Conservation (phyloP, 192 early-diverging fungal species). For the Gonapodya prolifera region DNA sequence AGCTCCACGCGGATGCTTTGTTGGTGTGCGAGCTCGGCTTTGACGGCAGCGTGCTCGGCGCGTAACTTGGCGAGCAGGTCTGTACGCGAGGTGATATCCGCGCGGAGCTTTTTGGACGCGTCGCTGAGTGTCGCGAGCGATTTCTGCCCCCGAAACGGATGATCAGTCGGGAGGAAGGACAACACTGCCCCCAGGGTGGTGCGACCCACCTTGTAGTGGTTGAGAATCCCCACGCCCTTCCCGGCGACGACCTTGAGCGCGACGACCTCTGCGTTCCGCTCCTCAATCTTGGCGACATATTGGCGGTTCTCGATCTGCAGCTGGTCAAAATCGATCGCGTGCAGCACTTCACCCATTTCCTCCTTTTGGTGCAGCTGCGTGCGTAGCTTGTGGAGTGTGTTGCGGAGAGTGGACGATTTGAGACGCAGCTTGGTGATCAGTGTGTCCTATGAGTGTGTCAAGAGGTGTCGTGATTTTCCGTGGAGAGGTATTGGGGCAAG, state of each 20-base stretch:
- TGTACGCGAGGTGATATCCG: constrained; percentile 28
- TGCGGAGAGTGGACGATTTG: constrained; percentile 44
- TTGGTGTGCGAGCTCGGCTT: too few relatives aligned
- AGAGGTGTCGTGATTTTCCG: too few relatives aligned
- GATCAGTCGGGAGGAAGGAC: not conserved
- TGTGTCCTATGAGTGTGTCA: constrained; percentile 26
- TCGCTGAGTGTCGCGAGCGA: constrained; percentile 29
- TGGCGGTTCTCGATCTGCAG: constrained; percentile 55
- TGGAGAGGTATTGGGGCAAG: not conserved
- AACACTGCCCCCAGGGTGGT: not conserved
- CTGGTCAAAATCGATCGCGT: constrained; percentile 55
- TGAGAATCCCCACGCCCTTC: constrained; percentile 42
- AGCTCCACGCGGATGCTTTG: too few relatives aligned
- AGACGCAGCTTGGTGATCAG: constrained; percentile 46
- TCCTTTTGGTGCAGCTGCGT: constrained; percentile 54
- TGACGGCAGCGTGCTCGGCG: constrained; percentile 25
- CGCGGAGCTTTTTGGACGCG: constrained; percentile 23
- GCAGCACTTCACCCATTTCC: constrained; percentile 54
- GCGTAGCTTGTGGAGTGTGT: constrained; percentile 47
- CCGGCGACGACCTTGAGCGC: constrained; percentile 52
- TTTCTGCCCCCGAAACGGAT: constrained; percentile 16
- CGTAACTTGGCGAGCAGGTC: constrained; percentile 33
- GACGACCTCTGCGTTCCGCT: constrained; percentile 42
- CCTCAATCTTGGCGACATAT: constrained; percentile 48
- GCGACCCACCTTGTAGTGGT: constrained; percentile 34